These are phyloP conservation scores for Pichia norvegensis DNA, from an alignment of 1,139 yeast species.

Conservation along the genomic window DNA sequence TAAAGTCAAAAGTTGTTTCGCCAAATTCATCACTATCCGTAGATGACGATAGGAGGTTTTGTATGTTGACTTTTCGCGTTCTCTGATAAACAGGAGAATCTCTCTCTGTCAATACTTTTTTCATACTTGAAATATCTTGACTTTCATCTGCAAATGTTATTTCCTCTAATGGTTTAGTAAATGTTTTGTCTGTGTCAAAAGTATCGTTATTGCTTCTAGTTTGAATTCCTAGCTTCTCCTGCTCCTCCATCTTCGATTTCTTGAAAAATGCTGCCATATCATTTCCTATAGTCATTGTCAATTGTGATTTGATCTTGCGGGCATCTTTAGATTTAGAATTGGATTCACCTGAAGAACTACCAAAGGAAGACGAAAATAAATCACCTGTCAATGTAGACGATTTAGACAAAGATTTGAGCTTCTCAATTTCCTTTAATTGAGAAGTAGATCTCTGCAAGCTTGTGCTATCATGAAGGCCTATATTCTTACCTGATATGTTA, in stretches of 20 bases:
- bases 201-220: not conserved
- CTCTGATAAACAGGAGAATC: conserved; percentile 20
- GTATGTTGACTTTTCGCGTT: conserved; percentile 13
- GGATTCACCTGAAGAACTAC: not conserved
- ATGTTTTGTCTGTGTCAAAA: too few relatives aligned
- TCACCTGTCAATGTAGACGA: conserved; percentile 7
- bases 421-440: not conserved
- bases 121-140: conserved; percentile 11
- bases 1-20: conserved; percentile 15
- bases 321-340: not conserved
- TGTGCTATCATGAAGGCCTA: conserved; percentile 6
- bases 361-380: conserved; percentile 3
- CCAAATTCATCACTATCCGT: conserved; percentile 10
- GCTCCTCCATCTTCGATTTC: conserved; percentile 11
- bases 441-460: conserved; percentile 9
- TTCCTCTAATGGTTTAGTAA: not conserved
- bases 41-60: conserved; percentile 10
- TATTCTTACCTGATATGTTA: not conserved
- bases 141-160: conserved; percentile 1
- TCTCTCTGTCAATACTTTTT: conserved; percentile 19
- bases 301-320: conserved; percentile 11
- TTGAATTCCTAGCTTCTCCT: conserved; percentile 9
- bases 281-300: conserved; percentile 10
- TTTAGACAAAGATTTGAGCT: conserved; percentile 4
- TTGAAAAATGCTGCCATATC: conserved; percentile 14